phyloP scores from a whole-genome alignment of 768 basidiomycete species.

The Pulveroboletus sp. region DNA sequence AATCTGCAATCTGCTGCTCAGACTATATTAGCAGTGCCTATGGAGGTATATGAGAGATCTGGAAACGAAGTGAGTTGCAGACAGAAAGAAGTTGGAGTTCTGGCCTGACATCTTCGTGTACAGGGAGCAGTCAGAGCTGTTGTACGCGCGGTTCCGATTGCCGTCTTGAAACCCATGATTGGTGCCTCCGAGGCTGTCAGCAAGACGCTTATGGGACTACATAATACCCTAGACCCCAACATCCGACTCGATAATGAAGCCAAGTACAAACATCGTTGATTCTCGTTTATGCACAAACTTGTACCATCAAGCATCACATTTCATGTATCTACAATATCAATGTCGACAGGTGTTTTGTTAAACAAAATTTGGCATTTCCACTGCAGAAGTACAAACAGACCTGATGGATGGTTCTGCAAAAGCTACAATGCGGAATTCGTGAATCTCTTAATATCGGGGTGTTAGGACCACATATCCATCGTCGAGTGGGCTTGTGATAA shows the following conservation, averaged over 20 bases:
- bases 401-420: too few species aligned
- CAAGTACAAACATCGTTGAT: conserved; percentile 85
- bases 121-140: conserved; percentile 93
- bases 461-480: conserved; percentile 28
- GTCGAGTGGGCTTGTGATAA: conserved; percentile 31
- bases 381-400: not conserved
- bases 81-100: not conserved
- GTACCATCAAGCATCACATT: conserved; percentile 20
- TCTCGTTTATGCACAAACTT: conserved; percentile 10
- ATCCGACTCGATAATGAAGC: conserved; percentile 81
- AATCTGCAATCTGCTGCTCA: conserved; percentile 95
- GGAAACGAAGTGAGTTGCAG: conserved; percentile 72
- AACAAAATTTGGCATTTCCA: not conserved
- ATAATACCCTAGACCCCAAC: conserved; percentile 89
- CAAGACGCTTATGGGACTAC: conserved; percentile 90
- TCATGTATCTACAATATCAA: conserved; percentile 12
- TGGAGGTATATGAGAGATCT: conserved; percentile 97
- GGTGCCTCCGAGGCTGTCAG: conserved; percentile 96
- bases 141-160: conserved; percentile 95
- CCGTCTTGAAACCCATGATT: conserved; percentile 97
- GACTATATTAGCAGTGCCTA: conserved; percentile 96
- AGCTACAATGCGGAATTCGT: too few species aligned
- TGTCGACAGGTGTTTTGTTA: not conserved
- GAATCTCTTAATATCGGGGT: conserved; percentile 18
- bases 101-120: not conserved